These are phyloP conservation scores for Cryptococcus sp. DNA, from an alignment of 1,284 basidiomycete genomes.

Conservation along the genomic window DNA sequence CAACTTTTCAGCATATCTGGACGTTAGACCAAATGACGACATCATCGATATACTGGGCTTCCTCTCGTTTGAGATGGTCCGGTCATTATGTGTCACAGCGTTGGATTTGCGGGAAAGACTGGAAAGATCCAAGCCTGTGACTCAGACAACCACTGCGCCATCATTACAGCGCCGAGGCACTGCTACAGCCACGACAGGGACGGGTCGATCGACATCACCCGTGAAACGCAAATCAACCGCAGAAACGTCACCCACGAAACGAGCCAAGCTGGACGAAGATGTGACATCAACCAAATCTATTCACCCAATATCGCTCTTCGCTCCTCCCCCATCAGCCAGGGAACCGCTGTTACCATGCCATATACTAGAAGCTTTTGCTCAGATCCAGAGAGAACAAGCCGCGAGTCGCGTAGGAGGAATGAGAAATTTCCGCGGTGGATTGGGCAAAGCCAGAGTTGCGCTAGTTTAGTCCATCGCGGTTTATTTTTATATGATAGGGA, in stretches of 20 bases:
- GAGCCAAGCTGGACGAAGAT: constrained; percentile 5
- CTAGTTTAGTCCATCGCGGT: constrained; percentile 61
- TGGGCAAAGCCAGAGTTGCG: constrained; percentile 73
- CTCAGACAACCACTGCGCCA: neutral
- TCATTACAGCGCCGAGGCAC: neutral
- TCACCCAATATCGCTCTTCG: constrained; percentile 64
- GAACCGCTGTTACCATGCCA: constrained; percentile 77
- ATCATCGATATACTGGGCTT: constrained; percentile 96
- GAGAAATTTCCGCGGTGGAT: constrained; percentile 80
- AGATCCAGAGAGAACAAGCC: constrained; percentile 81
- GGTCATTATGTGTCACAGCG: constrained; percentile 83
- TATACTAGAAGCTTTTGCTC: constrained; percentile 82
- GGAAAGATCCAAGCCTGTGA: constrained; percentile 22
- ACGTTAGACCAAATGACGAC: constrained; percentile 90
- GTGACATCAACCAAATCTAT: neutral
- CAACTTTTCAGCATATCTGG: constrained; percentile 83
- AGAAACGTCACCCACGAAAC: constrained; percentile 41
- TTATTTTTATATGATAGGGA: neutral
- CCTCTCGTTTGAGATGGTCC: constrained; percentile 94
- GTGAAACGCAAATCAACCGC: constrained; percentile 25
- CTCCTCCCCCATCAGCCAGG: constrained; percentile 74
- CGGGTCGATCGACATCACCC: constrained; percentile 10
- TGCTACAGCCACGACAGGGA: neutral
- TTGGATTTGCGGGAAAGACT: constrained; percentile 62
- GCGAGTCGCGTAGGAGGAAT: constrained; percentile 77